Percentiles rank a stretch among this genome's conserved stretches.
phyloP scores from a whole-genome alignment of 2,329 filamentous ascomycete genomes.

The Onygena corvina region DNA sequence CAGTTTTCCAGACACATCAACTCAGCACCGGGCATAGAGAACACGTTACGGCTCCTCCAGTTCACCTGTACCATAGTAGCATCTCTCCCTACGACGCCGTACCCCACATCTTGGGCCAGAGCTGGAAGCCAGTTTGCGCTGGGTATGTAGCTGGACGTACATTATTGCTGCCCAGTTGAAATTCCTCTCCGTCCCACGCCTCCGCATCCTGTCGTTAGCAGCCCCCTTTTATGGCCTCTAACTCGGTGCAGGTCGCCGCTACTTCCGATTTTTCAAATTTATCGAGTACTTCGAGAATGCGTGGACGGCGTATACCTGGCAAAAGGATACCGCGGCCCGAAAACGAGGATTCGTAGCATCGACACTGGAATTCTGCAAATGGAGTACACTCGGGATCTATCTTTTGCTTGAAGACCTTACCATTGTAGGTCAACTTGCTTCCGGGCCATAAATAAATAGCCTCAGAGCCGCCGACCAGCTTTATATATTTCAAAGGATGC shows the following conservation, averaged over 20 bases:
- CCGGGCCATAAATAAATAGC: background rate
- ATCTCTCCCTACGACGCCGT: constrained; percentile 19
- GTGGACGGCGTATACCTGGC: constrained; percentile 31
- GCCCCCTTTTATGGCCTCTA: background rate
- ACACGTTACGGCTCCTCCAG: constrained; percentile 30
- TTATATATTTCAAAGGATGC: constrained; percentile 4
- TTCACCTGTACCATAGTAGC: constrained; percentile 26
- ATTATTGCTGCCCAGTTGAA: background rate
- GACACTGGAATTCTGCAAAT: constrained; percentile 45
- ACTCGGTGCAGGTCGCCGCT: constrained; percentile 41
- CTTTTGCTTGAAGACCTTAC: constrained; percentile 55
- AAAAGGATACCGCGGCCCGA: constrained; percentile 9
- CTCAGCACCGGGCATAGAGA: constrained; percentile 27
- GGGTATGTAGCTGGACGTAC: constrained; percentile 26
- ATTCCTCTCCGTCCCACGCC: background rate
- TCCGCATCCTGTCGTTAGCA: background rate
- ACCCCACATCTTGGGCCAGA: constrained; percentile 26
- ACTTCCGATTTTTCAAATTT: constrained; percentile 58
- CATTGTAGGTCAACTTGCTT: constrained; percentile 43
- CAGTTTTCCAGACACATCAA: constrained; percentile 26
- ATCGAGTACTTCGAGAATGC: constrained; percentile 47
- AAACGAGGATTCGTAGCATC: constrained; percentile 24
- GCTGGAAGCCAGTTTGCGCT: constrained; percentile 34
- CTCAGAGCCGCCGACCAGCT: constrained; percentile 7
- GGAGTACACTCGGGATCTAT: constrained; percentile 53